phyloP scores from a whole-genome alignment of 1,284 basidiomycete species.

The Ustilago tritici region DNA sequence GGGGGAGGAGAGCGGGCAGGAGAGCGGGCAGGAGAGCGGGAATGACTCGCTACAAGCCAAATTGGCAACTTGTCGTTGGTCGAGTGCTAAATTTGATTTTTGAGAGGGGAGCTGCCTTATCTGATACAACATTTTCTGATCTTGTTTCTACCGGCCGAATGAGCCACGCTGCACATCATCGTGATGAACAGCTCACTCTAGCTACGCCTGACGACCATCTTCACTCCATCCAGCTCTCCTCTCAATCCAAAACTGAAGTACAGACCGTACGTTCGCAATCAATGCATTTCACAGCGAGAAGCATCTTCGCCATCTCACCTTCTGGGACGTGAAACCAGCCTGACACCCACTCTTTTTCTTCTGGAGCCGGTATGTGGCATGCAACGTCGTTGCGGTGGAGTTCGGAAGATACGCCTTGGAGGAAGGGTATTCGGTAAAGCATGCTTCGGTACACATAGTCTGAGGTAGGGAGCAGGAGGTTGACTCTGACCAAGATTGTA shows the following conservation, averaged over 20 bases:
- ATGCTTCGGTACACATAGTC: background rate
- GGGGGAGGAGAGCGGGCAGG: background rate
- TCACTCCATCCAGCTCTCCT: background rate
- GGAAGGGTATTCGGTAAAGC: background rate
- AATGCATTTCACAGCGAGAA: background rate
- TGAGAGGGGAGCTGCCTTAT: slow-evolving; percentile 16
- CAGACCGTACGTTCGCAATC: background rate
- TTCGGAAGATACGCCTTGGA: background rate
- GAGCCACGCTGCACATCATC: background rate
- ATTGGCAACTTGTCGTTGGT: slow-evolving; percentile 31
- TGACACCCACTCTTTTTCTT: background rate
- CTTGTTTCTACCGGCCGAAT: slow-evolving; percentile 18
- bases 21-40: background rate
- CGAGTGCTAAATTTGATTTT: slow-evolving; percentile 2
- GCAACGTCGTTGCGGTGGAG: background rate
- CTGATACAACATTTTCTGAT: slow-evolving; percentile 19
- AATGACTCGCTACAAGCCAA: slow-evolving; percentile 21
- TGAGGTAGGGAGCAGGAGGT: background rate
- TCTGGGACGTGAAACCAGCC: background rate
- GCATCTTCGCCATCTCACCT: background rate
- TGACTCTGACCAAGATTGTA: background rate
- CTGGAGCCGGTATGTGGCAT: background rate
- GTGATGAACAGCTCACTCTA: background rate
- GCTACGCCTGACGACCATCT: background rate
- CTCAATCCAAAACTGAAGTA: background rate